A percentile compares a stretch with the other conserved stretches of the same genome.
These are phyloP conservation scores for Claviceps monticola DNA, from an alignment of 2,329 filamentous ascomycete genomes.

Conservation along the genomic window DNA sequence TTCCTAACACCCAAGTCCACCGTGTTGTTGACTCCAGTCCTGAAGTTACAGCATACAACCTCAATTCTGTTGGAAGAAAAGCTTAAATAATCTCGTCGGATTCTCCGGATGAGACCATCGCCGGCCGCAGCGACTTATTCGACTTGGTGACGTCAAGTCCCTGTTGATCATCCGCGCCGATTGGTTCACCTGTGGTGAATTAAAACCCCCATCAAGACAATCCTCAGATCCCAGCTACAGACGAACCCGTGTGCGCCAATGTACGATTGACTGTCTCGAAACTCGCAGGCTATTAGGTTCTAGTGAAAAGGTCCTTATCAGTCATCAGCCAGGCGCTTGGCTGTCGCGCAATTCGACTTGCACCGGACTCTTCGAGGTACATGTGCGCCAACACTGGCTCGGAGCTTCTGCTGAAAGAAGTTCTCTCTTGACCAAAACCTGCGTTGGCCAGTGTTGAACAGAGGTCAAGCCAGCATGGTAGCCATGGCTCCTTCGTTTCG, in stretches of 20 bases:
- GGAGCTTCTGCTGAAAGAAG: background rate
- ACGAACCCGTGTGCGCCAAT: background rate
- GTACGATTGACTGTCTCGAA: background rate
- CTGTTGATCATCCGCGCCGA: background rate
- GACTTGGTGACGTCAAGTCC: too few species aligned
- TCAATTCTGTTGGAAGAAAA: too few species aligned
- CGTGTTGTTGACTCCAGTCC: too few species aligned
- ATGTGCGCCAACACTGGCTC: background rate
- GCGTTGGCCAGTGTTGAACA: background rate
- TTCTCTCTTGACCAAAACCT: background rate
- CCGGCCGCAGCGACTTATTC: too few species aligned
- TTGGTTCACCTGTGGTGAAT: background rate
- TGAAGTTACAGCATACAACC: too few species aligned
- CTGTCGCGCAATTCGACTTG: background rate
- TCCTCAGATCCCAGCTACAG: background rate
- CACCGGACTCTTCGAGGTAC: background rate
- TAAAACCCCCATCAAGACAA: background rate
- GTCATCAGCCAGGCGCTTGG: background rate
- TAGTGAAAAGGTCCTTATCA: background rate
- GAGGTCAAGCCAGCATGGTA: background rate
- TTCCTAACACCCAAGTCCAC: too few species aligned
- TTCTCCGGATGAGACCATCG: too few species aligned
- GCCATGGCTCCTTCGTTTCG: conserved; percentile 1
- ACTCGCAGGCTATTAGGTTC: background rate
- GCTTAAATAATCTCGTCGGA: too few species aligned